Evolutionary conservation across 768 basidiomycete species (phyloP), one percentile per base, ranked within the genome.

Genomic region (Psilocybe cubensis): DNA sequence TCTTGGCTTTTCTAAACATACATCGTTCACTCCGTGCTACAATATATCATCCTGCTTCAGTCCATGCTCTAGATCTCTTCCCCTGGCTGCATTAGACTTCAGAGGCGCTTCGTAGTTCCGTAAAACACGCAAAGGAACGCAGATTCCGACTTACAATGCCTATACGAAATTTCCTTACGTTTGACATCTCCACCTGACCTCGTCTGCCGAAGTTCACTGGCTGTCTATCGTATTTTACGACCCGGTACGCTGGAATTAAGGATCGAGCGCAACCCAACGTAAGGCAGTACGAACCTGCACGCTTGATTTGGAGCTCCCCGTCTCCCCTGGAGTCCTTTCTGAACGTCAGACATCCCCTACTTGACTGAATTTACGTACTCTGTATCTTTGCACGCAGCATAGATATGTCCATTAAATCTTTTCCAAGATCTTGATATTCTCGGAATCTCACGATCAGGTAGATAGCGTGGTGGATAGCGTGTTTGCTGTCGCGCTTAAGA

Each of bases 341-440:
- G 28, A 25, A 56, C n/a, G 51, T 54, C 58, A 59, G 31, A 52
- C 53, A 52, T 28, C 23, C 38, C 20, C 41, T 17, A 18, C 48
- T 23, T 33, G 21, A n/a, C 47, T 38, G 23, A 11, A 49, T 59
- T 59, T 59, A 59, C 58, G 58, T 59, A 53, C 41, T 29, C 41
- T 12, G 14, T 27, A 18, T 35, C 18, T 12, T 27, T 41, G 46
- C 27, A 14, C 57, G 52, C 42, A 24, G 27, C 25, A 31, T 42
- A 29, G 18, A 28, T 58, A 46, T 52, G 42, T 31, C 58, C 52
- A 49, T 38, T 44, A 41, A 35, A 35, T 27, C 23, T 52, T 28
- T 47, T 44, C 9, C 28, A 42, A 45, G 24, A 4, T 9, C 27
- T 48, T n/a, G 23, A 54, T 23, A 31, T 24, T 46, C n/a, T 23